Evolutionary conservation across 2,329 filamentous ascomycete genomes (phyloP), one percentile per base, ranked within the genome.

Genomic region (Alternaria brassicae): DNA sequence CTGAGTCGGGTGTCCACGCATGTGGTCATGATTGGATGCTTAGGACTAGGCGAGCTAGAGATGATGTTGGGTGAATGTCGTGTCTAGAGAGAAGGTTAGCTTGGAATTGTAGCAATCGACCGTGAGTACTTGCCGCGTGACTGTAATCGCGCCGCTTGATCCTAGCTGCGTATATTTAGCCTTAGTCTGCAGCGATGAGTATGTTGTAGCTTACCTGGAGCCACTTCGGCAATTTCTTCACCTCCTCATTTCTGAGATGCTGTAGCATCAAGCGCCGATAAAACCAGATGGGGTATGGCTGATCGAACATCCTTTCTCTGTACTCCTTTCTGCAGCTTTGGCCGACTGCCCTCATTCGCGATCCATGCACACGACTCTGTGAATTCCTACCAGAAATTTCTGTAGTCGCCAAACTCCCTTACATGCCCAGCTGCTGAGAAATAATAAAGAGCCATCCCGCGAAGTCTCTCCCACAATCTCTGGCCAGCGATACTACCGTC

Each of bases 101-200:
- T 47, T 47, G 0, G 4, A 3, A 1, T 3, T 7, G 6, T 13
- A 30, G 3, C 1, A 32, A 10, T 1, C 27, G 3, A 47, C 32
- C 2, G 27, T 5, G 1, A 3, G 2, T 32, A 21, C 42, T 4
- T 1, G 32, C 42, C 2, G 13, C 13, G 28, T 32, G 17, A 10
- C 42, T 10, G 42, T 32, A 47, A 1, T 32, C 27, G 2, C 42
- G 27, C 13, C 42, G 42, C 27, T 47, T 32, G 1, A 47, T 47
- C 0, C 7, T 47, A 2, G 12, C 42, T 32, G 13, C 2, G n/a
- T 6, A 15, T 2, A 0, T 0, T 47, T 1, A 37, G 36, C n/a
- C 8, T 32, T 10, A 47, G 7, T 10, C 15, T 1, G 2, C 17
- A 6, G 12, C 8, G 19, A 0, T 3, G 0, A 2, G 2, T 2